A percentile compares a stretch with the other conserved stretches of the same genome.
Conservation (phyloP, 148 eudicot genomes). For the Bassia scoparia region DNA sequence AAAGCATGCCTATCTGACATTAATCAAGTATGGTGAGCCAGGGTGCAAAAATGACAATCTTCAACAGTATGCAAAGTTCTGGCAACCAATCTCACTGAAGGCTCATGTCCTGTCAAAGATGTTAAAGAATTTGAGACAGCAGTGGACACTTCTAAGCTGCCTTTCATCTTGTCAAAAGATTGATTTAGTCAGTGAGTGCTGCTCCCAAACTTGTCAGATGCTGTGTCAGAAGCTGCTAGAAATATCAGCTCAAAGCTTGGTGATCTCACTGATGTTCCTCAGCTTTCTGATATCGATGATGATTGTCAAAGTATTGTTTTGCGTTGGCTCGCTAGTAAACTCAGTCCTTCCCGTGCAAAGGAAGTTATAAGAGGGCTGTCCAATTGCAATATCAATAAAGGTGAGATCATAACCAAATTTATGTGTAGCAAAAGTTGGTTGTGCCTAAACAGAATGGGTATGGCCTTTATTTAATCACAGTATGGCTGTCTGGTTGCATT, state of each 20-base stretch:
- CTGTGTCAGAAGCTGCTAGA: conserved; percentile 76
- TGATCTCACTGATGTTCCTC: conserved; percentile 44
- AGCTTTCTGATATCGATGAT: conserved; percentile 46
- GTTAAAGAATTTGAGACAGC: conserved; percentile 63
- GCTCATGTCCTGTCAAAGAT: conserved; percentile 80
- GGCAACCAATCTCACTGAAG: conserved; percentile 76
- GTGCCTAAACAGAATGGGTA: not conserved
- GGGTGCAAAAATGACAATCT: conserved; percentile 66
- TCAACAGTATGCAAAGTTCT: conserved; percentile 59
- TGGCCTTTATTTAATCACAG: no score
- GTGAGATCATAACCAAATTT: conserved; percentile 28
- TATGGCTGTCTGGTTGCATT: not conserved
- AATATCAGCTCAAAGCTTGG: conserved; percentile 56
- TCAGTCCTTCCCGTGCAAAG: conserved; percentile 65
- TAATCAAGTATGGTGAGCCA: conserved; percentile 66
- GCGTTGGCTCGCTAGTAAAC: conserved; percentile 85
- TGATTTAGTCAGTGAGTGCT: conserved; percentile 82
- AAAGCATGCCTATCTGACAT: conserved; percentile 73
- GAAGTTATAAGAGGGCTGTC: conserved; percentile 81
- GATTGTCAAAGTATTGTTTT: conserved; percentile 73
- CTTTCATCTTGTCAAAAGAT: conserved; percentile 70
- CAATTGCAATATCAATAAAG: conserved; percentile 88
- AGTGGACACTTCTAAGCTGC: conserved; percentile 58
- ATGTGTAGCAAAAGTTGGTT: not conserved
- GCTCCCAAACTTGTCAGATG: conserved; percentile 77